phyloP scores from a whole-genome alignment of 2,329 filamentous ascomycete species.

The Aspergillus sp. region DNA sequence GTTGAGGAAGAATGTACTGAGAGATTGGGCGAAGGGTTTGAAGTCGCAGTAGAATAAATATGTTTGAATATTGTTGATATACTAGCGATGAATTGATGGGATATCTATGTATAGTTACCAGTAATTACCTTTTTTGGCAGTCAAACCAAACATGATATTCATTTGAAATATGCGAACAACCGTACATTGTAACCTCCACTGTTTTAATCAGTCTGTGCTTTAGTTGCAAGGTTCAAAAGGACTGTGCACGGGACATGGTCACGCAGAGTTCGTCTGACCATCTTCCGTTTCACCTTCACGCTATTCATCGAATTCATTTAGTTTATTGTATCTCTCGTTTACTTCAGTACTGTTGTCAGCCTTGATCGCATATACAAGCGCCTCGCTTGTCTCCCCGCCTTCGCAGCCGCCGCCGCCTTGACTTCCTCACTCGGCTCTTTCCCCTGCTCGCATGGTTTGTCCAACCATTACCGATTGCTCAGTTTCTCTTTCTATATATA shows the following conservation, averaged over 20 bases:
- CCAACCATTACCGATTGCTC: constrained; percentile 2
- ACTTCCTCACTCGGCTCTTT: constrained; percentile 1
- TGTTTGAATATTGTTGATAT: neutral
- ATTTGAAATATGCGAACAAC: no score
- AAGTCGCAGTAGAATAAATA: constrained; percentile 13
- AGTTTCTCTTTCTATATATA: neutral
- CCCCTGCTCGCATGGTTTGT: constrained; percentile 1
- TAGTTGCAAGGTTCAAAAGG: neutral
- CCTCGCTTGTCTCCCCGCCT: constrained; percentile 4
- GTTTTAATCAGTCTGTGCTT: no score
- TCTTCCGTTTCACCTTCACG: constrained; percentile 1
- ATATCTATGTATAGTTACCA: no score
- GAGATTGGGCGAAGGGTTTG: constrained; percentile 70
- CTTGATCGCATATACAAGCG: neutral
- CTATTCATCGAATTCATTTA: neutral
- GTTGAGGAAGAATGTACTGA: constrained; percentile 86
- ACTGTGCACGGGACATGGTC: neutral
- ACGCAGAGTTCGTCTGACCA: neutral
- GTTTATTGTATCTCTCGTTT: neutral
- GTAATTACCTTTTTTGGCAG: no score
- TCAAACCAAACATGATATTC: no score
- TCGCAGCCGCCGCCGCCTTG: constrained; percentile 9
- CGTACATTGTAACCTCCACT: no score
- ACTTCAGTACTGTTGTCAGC: neutral
- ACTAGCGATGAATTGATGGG: neutral